These are phyloP conservation scores for Lodderomyces elongisporus DNA, from an alignment of 1,139 yeast species.

Conservation along the genomic window DNA sequence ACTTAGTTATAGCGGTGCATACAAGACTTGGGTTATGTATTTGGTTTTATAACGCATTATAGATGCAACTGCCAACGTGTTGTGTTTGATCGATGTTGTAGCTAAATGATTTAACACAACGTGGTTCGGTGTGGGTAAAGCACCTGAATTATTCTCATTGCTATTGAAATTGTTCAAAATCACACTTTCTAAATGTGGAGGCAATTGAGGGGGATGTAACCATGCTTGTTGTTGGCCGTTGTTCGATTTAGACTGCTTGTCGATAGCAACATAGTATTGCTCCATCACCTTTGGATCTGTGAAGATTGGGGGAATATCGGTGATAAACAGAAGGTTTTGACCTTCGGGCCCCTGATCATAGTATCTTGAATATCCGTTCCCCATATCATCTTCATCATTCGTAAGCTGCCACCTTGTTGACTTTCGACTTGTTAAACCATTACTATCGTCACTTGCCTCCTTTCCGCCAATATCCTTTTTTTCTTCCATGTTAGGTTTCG, in stretches of 20 bases:
- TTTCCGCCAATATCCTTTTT: too few relatives aligned
- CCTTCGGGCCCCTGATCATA: conserved; percentile 39
- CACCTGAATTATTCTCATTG: conserved; percentile 47
- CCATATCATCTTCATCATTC: conserved; percentile 73
- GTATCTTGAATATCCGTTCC: conserved; percentile 72
- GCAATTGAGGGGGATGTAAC: conserved; percentile 53
- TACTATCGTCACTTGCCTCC: conserved; percentile 1
- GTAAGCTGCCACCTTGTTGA: conserved; percentile 51
- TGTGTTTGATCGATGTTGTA: conserved; percentile 45
- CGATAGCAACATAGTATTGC: conserved; percentile 66
- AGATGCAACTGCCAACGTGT: conserved; percentile 46
- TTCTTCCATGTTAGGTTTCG: conserved; percentile 6
- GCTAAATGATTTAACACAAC: conserved; percentile 44
- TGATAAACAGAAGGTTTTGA: conserved; percentile 44
- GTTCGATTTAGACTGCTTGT: conserved; percentile 59
- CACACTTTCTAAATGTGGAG: conserved; percentile 47
- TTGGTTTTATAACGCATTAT: conserved; percentile 45
- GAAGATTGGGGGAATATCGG: conserved; percentile 84
- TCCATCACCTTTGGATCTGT: conserved; percentile 65
- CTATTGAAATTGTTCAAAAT: conserved; percentile 42
- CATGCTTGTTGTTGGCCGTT: conserved; percentile 65
- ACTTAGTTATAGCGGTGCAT: conserved; percentile 48
- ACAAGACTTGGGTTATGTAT: conserved; percentile 46
- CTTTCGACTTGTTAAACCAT: conserved; percentile 15
- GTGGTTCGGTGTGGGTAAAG: conserved; percentile 47